Conservation (phyloP, 2,329 filamentous ascomycete species). For the Westerdykella aurantiaca region DNA sequence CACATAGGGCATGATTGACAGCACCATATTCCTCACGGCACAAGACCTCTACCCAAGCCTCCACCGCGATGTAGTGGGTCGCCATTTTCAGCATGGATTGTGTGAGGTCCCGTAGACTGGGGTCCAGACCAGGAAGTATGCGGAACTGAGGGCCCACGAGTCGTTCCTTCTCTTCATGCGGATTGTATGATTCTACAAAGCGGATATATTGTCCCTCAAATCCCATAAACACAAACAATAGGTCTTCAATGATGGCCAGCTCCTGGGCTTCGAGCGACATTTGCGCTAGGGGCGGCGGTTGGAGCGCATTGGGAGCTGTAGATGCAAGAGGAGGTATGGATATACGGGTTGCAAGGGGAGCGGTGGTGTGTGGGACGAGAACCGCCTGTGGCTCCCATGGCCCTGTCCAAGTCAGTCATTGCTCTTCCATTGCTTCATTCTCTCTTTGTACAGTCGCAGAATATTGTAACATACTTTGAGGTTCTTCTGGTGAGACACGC, state of each 20-base stretch:
- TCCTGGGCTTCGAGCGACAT: conserved; percentile 79
- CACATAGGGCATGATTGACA: conserved; percentile 92
- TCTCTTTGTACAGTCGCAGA: neutral
- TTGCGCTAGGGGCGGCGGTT: conserved; percentile 62
- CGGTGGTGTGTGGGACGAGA: conserved; percentile 62
- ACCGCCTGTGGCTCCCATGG: conserved; percentile 76
- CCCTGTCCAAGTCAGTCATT: conserved; percentile 20
- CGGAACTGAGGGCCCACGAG: conserved; percentile 76
- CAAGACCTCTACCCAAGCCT: conserved; percentile 90
- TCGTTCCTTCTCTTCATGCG: conserved; percentile 77
- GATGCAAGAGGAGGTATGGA: conserved; percentile 58
- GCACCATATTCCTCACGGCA: conserved; percentile 88
- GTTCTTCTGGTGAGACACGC: conserved; percentile 23
- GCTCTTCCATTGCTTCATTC: conserved; percentile 2
- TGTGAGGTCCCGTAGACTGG: conserved; percentile 82
- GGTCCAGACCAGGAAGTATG: conserved; percentile 77
- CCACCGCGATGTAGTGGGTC: conserved; percentile 84
- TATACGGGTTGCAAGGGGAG: conserved; percentile 66
- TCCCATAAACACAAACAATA: conserved; percentile 95
- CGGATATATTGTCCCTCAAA: conserved; percentile 97
- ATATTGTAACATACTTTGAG: conserved; percentile 7
- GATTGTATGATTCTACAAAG: conserved; percentile 76
- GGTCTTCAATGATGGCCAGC: conserved; percentile 77
- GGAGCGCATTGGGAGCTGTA: conserved; percentile 61
- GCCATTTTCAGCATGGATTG: conserved; percentile 89